Conservation (phyloP, 768 basidiomycete species). For the Leucosporidium scottii region DNA sequence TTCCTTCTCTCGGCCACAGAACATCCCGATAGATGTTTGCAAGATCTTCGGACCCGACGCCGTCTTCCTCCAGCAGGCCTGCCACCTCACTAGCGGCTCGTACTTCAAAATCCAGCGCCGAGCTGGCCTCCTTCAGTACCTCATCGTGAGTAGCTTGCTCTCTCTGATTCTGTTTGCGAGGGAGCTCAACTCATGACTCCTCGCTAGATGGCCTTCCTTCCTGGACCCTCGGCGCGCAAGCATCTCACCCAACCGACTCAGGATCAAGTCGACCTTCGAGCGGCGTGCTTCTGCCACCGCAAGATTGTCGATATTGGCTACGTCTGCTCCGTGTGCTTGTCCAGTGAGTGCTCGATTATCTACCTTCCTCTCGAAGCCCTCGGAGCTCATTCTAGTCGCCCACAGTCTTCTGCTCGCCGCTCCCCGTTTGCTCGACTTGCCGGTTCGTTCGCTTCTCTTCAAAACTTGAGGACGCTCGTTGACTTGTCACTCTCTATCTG, state of each 20-base stretch:
- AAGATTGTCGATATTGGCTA: slow-evolving; percentile 93
- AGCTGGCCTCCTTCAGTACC: slow-evolving; percentile 83
- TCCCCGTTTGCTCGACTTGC: slow-evolving; percentile 90
- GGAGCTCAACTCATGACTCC: too few relatives aligned
- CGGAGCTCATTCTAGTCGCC: background rate
- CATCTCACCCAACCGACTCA: slow-evolving; percentile 79
- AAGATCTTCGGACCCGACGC: slow-evolving; percentile 77
- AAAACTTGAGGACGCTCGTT: background rate
- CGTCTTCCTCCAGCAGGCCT: slow-evolving; percentile 94
- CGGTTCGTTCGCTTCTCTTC: slow-evolving; percentile 52
- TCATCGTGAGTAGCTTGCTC: slow-evolving; percentile 53
- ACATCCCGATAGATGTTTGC: slow-evolving; percentile 93
- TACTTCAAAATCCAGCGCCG: slow-evolving; percentile 77
- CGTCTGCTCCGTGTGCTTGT: slow-evolving; percentile 96
- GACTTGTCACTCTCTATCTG: background rate
- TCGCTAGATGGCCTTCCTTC: slow-evolving; percentile 75
- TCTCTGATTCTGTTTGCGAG: too few relatives aligned
- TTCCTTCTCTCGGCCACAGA: slow-evolving; percentile 49
- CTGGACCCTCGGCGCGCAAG: slow-evolving; percentile 63
- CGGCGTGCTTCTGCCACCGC: slow-evolving; percentile 98
- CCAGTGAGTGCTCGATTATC: too few relatives aligned
- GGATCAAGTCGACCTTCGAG: slow-evolving; percentile 91
- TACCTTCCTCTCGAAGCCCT: too few relatives aligned
- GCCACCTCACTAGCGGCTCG: slow-evolving; percentile 87
- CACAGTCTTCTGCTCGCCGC: slow-evolving; percentile 84